A percentile compares a stretch with the other conserved stretches of the same genome.
These are phyloP conservation scores for Chaetoceros muelleri DNA, from an alignment of 108 stramenopile genomes.

Conservation along the genomic window DNA sequence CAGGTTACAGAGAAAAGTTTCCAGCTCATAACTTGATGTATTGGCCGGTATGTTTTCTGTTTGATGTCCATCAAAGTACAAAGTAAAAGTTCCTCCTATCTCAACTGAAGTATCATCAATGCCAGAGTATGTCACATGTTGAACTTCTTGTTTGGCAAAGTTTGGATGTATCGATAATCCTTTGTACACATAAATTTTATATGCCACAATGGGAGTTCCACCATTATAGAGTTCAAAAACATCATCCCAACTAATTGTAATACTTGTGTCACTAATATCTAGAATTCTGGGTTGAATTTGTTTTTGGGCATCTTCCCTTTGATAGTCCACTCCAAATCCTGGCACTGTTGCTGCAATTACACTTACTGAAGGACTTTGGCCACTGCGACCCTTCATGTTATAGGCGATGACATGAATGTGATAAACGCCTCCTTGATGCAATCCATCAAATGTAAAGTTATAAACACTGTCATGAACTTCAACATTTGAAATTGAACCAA, in stretches of 20 bases:
- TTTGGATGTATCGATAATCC: constrained; percentile 13
- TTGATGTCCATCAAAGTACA: constrained; percentile 35
- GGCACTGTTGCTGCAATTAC: constrained; percentile 45
- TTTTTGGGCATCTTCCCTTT: constrained; percentile 11
- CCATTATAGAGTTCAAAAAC: constrained; percentile 34
- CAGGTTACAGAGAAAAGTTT: constrained; percentile 46
- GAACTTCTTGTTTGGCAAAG: constrained; percentile 58
- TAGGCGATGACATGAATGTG: constrained; percentile 64
- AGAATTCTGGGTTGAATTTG: constrained; percentile 22
- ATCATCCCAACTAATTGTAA: constrained; percentile 43
- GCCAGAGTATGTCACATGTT: constrained; percentile 31
- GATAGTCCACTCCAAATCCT: constrained; percentile 28
- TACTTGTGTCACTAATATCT: constrained; percentile 40
- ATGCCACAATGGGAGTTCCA: constrained; percentile 66
- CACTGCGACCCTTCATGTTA: constrained; percentile 49
- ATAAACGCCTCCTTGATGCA: constrained; percentile 56
- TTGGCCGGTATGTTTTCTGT: constrained; percentile 37
- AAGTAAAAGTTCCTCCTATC: constrained; percentile 53
- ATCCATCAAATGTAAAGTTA: constrained; percentile 14
- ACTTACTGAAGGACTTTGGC: constrained; percentile 43
- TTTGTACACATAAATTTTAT: constrained; percentile 56
- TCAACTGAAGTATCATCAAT: not conserved
- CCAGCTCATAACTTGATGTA: constrained; percentile 28
- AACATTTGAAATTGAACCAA: constrained; percentile 14
- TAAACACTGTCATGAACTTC: constrained; percentile 12